Evolutionary conservation across 352 stramenopile species (phyloP).

Genomic region (Phytopythium cucurbitacearum): DNA sequence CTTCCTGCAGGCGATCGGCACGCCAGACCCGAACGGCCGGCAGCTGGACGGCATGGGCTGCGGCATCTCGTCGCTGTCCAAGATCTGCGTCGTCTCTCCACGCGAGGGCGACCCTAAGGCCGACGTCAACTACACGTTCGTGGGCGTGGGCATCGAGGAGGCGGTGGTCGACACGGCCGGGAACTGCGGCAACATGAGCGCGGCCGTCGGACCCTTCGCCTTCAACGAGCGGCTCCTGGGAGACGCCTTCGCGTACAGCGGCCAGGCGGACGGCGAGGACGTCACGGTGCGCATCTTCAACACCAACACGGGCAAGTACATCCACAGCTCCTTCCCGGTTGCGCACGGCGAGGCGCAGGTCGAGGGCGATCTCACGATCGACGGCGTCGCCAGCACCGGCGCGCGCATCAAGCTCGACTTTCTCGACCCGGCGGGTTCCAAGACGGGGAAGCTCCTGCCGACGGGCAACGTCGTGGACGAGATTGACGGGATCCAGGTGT

Average conservation of each 20-base stretch:
- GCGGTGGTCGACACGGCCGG: background rate
- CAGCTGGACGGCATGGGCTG: conserved; percentile 4
- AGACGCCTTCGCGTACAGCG: background rate
- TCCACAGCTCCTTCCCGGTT: conserved; percentile 6
- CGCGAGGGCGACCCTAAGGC: background rate
- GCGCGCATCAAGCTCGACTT: conserved; percentile 4
- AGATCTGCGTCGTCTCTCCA: conserved; percentile 2
- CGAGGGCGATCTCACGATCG: background rate
- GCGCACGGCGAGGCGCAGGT: conserved; percentile 2
- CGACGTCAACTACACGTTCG: conserved; percentile 6
- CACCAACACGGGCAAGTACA: conserved; percentile 7
- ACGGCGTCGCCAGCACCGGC: conserved; percentile 3
- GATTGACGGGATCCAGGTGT: background rate
- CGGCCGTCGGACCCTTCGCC: conserved; percentile 5
- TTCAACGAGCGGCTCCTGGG: conserved; percentile 5
- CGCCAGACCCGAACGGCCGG: conserved; percentile 2
- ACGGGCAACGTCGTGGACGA: conserved; percentile 4
- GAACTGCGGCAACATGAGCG: conserved; percentile 9
- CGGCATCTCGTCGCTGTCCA: conserved; percentile 5
- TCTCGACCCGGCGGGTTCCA: conserved; percentile 6
- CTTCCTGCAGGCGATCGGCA: conserved; percentile 5
- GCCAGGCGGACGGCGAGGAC: background rate
- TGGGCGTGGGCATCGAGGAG: conserved; percentile 2
- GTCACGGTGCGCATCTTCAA: conserved; percentile 10
- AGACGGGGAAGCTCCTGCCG: conserved; percentile 7